phyloP scores from a whole-genome alignment of 805 yeast species.

The Lachancea cidri region DNA sequence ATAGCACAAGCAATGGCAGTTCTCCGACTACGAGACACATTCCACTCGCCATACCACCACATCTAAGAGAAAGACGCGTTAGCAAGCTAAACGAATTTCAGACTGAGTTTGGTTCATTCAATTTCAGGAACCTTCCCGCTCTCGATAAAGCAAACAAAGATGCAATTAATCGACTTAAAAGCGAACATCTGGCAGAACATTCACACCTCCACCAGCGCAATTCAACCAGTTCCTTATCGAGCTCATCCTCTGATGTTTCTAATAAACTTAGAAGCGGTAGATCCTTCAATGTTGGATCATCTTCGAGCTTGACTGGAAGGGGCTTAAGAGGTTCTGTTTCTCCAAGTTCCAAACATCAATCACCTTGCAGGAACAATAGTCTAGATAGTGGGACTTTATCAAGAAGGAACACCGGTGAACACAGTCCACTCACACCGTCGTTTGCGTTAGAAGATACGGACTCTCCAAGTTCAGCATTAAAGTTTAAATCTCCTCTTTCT shows the following conservation, averaged over 20 bases:
- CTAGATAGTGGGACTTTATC: constrained; percentile 14
- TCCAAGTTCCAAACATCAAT: constrained; percentile 15
- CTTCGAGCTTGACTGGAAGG: constrained; percentile 15
- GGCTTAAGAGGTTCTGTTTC: constrained; percentile 21
- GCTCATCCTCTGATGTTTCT: constrained; percentile 33
- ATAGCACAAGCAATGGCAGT: constrained; percentile 28
- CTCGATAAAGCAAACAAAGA: constrained; percentile 92
- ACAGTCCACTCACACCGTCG: constrained; percentile 1
- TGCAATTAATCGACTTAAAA: constrained; percentile 78
- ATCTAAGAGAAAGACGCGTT: constrained; percentile 65
- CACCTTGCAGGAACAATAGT: constrained; percentile 25
- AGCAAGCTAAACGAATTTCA: constrained; percentile 65
- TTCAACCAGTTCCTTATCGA: constrained; percentile 33
- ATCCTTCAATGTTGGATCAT: constrained; percentile 15
- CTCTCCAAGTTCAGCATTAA: constrained; percentile 12
- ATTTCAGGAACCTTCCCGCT: constrained; percentile 82
- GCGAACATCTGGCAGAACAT: constrained; percentile 56
- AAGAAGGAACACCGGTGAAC: constrained; percentile 13
- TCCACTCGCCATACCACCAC: constrained; percentile 49
- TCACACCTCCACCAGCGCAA: constrained; percentile 28
- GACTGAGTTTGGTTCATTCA: constrained; percentile 86
- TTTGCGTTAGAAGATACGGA: constrained; percentile 1
- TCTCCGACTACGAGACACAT: constrained; percentile 36
- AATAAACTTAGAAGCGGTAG: constrained; percentile 16
- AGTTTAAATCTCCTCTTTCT: constrained; percentile 27